A percentile compares a stretch with the other conserved stretches of the same genome.
phyloP scores from a whole-genome alignment of 441 rosid species.

The Rhodomyrtus psidioides region DNA sequence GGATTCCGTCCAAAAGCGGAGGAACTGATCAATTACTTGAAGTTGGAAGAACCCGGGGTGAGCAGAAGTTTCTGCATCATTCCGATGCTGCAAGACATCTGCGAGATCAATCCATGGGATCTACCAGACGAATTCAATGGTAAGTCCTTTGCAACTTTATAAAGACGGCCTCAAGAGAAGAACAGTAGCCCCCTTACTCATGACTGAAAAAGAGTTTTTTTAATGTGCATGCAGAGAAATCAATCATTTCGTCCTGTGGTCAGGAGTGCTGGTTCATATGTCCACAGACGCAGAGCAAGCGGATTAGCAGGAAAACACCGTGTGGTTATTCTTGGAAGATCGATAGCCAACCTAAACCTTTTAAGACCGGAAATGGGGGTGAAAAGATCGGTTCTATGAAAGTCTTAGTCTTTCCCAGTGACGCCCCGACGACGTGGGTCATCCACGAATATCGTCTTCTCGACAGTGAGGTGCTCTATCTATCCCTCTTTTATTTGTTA shows the following conservation, averaged over 20 bases:
- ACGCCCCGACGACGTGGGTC: not conserved
- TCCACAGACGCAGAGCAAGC: not conserved
- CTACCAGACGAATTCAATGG: not conserved
- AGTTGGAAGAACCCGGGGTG: not conserved
- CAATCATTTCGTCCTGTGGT: not conserved
- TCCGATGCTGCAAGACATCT: not conserved
- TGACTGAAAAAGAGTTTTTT: not conserved
- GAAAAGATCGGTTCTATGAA: not conserved
- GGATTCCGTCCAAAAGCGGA: slow-evolving; percentile 2
- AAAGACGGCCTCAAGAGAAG: no score
- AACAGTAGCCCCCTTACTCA: not conserved
- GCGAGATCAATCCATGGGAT: not conserved
- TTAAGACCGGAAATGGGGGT: not conserved
- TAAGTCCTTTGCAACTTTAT: not conserved
- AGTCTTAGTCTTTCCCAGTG: not conserved
- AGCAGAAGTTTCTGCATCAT: not conserved
- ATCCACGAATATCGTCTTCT: not conserved
- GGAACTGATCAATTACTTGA: not conserved
- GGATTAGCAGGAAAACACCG: not conserved
- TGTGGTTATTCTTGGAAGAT: slow-evolving; percentile 2
- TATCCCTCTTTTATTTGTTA: not conserved
- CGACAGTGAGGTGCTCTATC: not conserved
- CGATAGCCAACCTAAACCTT: not conserved
- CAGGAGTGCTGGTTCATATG: slow-evolving; percentile 1
- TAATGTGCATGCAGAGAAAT: not conserved